A percentile compares a stretch with the other conserved stretches of the same genome.
Evolutionary conservation across 2,329 filamentous ascomycete genomes (phyloP).

Genomic region (Neopestalotiopsis rosae): DNA sequence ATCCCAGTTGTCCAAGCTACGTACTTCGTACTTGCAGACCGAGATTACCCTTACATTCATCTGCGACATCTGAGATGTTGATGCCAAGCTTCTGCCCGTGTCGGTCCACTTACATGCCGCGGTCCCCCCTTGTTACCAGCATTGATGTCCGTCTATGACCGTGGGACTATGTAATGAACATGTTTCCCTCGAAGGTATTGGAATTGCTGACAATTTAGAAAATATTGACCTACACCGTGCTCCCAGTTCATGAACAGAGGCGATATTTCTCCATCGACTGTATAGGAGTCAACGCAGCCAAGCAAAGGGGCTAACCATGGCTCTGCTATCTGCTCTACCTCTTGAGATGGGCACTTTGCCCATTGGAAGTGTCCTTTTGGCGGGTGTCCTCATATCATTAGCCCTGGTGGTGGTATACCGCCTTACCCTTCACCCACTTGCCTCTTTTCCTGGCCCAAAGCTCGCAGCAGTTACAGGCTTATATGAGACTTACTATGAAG

Average conservation of each 20-base stretch:
- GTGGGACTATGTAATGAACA: background rate
- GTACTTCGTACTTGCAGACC: background rate
- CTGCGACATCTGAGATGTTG: background rate
- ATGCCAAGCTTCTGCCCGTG: constrained; percentile 4
- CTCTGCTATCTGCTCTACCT: constrained; percentile 5
- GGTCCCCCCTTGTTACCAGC: background rate
- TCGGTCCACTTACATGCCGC: background rate
- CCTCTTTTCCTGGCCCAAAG: constrained; percentile 26
- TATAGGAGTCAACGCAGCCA: background rate
- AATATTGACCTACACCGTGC: background rate
- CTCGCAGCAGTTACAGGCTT: constrained; percentile 28
- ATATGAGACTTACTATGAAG: constrained; percentile 30
- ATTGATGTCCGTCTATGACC: background rate
- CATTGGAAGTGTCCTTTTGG: background rate
- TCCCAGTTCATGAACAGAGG: background rate
- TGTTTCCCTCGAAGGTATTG: background rate
- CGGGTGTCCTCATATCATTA: background rate
- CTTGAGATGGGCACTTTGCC: background rate
- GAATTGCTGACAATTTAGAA: background rate
- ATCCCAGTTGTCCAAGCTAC: background rate
- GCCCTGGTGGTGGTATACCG: constrained; percentile 25
- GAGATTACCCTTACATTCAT: background rate
- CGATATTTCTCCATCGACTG: background rate
- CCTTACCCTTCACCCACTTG: constrained; percentile 27
- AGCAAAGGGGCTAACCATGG: background rate